Evolutionary conservation across 2,329 filamentous ascomycete genomes (phyloP), one percentile per base, ranked within the genome.

Genomic region (Chaetothyriales sp.): DNA sequence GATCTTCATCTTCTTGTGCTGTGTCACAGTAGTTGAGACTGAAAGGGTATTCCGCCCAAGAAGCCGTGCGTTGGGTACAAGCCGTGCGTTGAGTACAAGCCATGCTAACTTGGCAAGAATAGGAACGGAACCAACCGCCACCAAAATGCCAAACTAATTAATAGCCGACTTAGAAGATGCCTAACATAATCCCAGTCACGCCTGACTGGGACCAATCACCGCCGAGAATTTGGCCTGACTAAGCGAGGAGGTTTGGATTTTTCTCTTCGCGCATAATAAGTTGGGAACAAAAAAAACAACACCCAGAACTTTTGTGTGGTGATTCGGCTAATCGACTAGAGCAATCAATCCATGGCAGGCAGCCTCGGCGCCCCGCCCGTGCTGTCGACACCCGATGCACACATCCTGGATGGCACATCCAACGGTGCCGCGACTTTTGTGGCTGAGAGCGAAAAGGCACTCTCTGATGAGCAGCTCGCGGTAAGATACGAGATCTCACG

Each of bases 401-500:
- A 79, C 60, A 73, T 82, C 28, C 73, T 83, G 58, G 76, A 80
- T 59, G 73, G 76, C 46, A 67, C 74, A 2, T 58, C 69, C 18
- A 64, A 60, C 25, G 46, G 68, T 19, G 66, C 67, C 50, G 56
- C 64, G 5, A 59, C 67, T 4, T 63, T 58, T 18, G 58, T 51
- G 49, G 66, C 4, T 25, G 45, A 20, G 46, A 44, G 29, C 9
- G 49, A 40, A 20, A 40, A 20, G 29, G 61, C 58, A 44, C 63
- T 77, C 18, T 73, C 76, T 15, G 81, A 90, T 58, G 80, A 86
- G 63, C 85, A 89, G 63, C 73, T 97, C 28, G 71, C 73, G 51
- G 70, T 81, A 43, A 83, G 85, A 47, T 98, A 97, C 71, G 92
- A 98, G 68, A 83, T 95, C 58, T 75, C 78, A 54, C 78, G 86